Percentiles rank a stretch among this genome's conserved stretches.
These are phyloP conservation scores for Ophiocordyceps unilateralis DNA, from an alignment of 2,329 filamentous ascomycete species.

Conservation along the genomic window DNA sequence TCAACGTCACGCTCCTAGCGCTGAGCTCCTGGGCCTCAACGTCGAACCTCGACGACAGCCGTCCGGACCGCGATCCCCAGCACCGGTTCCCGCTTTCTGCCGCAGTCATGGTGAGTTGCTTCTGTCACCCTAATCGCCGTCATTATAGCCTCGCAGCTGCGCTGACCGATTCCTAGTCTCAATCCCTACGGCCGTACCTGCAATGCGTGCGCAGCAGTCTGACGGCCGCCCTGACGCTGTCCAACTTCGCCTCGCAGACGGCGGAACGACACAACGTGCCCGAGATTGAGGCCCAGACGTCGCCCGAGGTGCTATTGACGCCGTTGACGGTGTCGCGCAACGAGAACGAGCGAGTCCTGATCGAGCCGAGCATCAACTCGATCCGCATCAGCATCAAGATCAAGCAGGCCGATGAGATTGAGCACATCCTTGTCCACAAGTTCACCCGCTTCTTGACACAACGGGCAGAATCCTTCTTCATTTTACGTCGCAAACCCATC, in stretches of 20 bases:
- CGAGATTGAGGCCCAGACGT: slow-evolving; percentile 84
- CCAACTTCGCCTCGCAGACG: slow-evolving; percentile 94
- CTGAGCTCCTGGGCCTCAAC: neutral
- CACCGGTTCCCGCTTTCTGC: neutral
- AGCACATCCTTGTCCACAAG: slow-evolving; percentile 95
- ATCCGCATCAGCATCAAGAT: slow-evolving; percentile 97
- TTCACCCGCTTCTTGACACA: slow-evolving; percentile 95
- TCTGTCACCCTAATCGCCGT: neutral
- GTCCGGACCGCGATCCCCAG: neutral
- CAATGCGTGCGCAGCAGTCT: slow-evolving; percentile 90
- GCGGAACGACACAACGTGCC: slow-evolving; percentile 96
- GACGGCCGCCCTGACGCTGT: slow-evolving; percentile 72
- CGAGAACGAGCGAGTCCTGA: slow-evolving; percentile 90
- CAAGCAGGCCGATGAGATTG: slow-evolving; percentile 98
- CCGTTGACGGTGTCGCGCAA: slow-evolving; percentile 84
- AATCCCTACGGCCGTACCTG: slow-evolving; percentile 92
- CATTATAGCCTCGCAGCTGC: neutral
- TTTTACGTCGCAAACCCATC: slow-evolving; percentile 84
- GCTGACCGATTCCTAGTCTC: slow-evolving; percentile 43
- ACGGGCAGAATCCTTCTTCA: slow-evolving; percentile 92
- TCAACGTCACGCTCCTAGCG: slow-evolving; percentile 1
- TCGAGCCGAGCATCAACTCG: slow-evolving; percentile 93
- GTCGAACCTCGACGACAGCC: neutral
- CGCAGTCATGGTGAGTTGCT: neutral
- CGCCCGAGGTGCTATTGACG: slow-evolving; percentile 85